A percentile compares a stretch with the other conserved stretches of the same genome.
Conservation (phyloP, 768 basidiomycete genomes). For the Leccinellum luteum region DNA sequence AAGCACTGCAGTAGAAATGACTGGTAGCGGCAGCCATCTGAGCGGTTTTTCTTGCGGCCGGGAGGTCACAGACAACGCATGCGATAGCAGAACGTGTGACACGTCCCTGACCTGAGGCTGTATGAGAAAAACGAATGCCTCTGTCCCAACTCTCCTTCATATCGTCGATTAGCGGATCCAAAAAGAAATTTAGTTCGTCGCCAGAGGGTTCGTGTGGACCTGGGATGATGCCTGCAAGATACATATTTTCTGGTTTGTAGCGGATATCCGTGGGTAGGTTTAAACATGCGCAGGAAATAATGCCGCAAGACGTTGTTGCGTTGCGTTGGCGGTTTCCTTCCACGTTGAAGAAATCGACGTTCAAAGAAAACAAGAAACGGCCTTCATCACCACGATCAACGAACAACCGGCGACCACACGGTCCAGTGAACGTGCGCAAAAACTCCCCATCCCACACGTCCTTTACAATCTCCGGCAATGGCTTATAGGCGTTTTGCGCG, state of each 20-base stretch:
- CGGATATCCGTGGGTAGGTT: slow-evolving; percentile 32
- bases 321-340: slow-evolving; percentile 26
- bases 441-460: not conserved
- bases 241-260: slow-evolving; percentile 12
- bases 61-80: not conserved
- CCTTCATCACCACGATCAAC: too few species aligned
- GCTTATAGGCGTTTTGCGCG: too few species aligned
- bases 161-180: slow-evolving; percentile 30
- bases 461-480: too few species aligned
- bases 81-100: not conserved
- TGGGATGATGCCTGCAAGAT: not conserved
- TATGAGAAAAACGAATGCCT: slow-evolving; percentile 4
- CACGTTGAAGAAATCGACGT: slow-evolving; percentile 36
- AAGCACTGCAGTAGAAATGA: not conserved
- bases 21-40: not conserved
- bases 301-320: slow-evolving; percentile 27
- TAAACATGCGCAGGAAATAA: slow-evolving; percentile 32
- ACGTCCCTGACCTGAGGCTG: not conserved
- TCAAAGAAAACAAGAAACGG: too few species aligned
- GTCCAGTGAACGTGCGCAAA: not conserved
- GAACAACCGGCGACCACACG: too few species aligned
- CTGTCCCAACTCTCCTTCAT: slow-evolving; percentile 1
- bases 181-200: slow-evolving; percentile 31
- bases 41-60: not conserved
- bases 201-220: not conserved